A percentile compares a stretch with the other conserved stretches of the same genome.
Evolutionary conservation across 345 rosid genomes (phyloP).

Genomic region (Gossypium arboreum): DNA sequence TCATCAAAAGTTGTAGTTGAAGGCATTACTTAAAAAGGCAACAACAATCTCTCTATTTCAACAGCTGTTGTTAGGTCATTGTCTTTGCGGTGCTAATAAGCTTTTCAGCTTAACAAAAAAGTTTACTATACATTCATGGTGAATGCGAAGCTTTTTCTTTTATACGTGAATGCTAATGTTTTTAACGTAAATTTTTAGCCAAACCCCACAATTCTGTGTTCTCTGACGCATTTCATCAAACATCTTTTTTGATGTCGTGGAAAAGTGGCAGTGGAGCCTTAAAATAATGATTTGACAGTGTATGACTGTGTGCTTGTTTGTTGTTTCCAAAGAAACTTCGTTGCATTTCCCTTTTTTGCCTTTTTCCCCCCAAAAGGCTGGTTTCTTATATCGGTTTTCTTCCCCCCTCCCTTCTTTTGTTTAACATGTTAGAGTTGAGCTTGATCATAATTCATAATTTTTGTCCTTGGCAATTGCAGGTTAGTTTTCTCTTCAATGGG

Average conservation of each 20-base stretch:
- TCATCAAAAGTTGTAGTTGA: too few species aligned
- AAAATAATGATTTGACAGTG: conserved; percentile 6
- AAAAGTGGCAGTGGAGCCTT: conserved; percentile 8
- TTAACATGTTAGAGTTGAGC: not conserved
- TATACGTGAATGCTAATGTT: not conserved
- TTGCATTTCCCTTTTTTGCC: conserved; percentile 20
- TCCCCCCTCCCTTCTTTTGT: conserved; percentile 8
- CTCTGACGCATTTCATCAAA: conserved; percentile 17
- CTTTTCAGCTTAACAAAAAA: not conserved
- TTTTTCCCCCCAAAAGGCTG: not conserved
- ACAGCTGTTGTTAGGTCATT: not conserved
- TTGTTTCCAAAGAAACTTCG: conserved; percentile 24
- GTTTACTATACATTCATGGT: not conserved
- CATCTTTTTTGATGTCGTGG: conserved; percentile 11
- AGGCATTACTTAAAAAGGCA: too few species aligned
- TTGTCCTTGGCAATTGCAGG: conserved; percentile 2
- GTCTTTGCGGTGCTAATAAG: not conserved
- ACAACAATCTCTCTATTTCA: not conserved
- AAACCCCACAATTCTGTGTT: conserved; percentile 8
- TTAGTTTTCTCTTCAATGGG: not conserved
- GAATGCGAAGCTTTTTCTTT: conserved; percentile 1
- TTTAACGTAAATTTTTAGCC: not conserved
- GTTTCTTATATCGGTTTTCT: not conserved
- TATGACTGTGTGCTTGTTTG: not conserved
- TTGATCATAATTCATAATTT: not conserved